Evolutionary conservation across 2,329 filamentous ascomycete genomes (phyloP), one percentile per base, ranked within the genome.

Genomic region (Davidsoniella australis): DNA sequence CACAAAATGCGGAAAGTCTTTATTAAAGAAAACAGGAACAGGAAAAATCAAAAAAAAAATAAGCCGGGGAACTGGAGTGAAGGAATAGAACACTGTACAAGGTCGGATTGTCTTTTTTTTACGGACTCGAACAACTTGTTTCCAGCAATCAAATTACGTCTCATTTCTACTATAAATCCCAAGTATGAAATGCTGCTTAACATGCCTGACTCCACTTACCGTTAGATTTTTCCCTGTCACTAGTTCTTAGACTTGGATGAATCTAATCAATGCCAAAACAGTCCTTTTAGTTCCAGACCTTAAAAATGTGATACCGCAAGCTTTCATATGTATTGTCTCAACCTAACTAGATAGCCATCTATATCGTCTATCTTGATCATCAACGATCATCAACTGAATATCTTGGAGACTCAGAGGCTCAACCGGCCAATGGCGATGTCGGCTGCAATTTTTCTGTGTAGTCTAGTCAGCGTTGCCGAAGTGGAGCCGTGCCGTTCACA

Each of bases 1-100:
- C 54, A 53, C 41, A 52, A 39, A 46, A 44, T 33, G 14, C 41
- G 18, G 20, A 40, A 36, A 41, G 20, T 26, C 23, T 40, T 16
- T 24, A 47, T 24, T 44, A 49, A 38, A 45, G 29, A 46, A 33
- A 12, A 33, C 41, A 16, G 14, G 7, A 23, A 26, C 24, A 47
- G 12, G 26, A 23, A 20, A 39, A 7, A 40, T 37, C 20, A 3
- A 23, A 23, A 33, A 36, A 29, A 36, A 18, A 17, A 16, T 36
- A 4, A 1, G 26, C 26, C 2, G 8, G 12, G 10, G 14, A 33
- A 33, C 4, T 10, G 20, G 24, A 7, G 26, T 29, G 9, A 45
- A 45, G 23, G 29, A 33, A 33, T 9, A 9, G 29, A 12, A 33
- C 29, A 12, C 29, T 33, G 8, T 33, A 10, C 12, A 33, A 33